Base-by-base conservation (phyloP, 371 early-diverging fungal genomes). In the Apophysomyces trapeziformis region DNA sequence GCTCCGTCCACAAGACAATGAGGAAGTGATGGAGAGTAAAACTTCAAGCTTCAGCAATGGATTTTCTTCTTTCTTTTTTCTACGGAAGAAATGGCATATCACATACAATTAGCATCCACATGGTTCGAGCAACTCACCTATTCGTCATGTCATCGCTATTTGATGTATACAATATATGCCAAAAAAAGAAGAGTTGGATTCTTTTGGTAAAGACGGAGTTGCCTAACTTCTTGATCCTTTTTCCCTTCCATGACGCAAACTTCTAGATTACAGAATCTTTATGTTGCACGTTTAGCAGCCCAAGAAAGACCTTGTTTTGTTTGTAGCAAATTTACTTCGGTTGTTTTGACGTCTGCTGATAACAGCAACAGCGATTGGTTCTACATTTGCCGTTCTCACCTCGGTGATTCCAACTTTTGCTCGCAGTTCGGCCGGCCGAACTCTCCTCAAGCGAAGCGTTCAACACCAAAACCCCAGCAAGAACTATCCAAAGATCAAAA, bases 221-320 rank as follows among this genome's bases (percentile, higher is more conserved):
- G n/a, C n/a, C 7, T 21, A 18, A 18, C 54, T 9, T 21, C 21
- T 50, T 50, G 9, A 16, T 21, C 9, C 54, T 50, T 50, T 21
- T 18, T 60, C 32, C 41, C 41, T 18, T 45, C 13, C 39, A 60
- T 60, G 60, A 65, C 14, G 43, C 50, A 58, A 50, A 50, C 41
- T 63, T 54, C 68, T 13, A 44, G 73, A 12, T 58, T 86, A 21
- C 80, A 84, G 63, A 87, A 87, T 58, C 76, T 80, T 18, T 87
- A 87, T 57, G n/a, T 83, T 45, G 83, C 85, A 32, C 75, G 80
- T 47, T 68, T 83, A n/a, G 77, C 83, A 1, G 69, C 84, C 7
- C 69, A 77, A 35, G 87, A 87, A 44, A 77, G 87, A 37, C 82
- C 87, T 18, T 87, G 87, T 68, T 87, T 77, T 72, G 76, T 87